phyloP scores from a whole-genome alignment of 176 grass and related monocot genomes.

The Carex cristatella region DNA sequence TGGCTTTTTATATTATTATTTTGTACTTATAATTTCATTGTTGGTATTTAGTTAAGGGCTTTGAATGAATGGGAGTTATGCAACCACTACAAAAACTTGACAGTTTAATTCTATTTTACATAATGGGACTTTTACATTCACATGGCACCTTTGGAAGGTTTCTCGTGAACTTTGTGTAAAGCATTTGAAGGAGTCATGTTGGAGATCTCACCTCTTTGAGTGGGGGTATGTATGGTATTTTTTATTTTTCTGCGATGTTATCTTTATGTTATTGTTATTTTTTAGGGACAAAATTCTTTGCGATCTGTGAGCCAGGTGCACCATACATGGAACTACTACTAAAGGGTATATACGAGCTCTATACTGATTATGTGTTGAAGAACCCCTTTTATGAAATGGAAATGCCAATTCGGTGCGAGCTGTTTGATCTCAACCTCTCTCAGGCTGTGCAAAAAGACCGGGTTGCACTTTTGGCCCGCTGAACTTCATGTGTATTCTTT shows the following conservation, averaged over 20 bases:
- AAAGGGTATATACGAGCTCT: slow-evolving; percentile 74
- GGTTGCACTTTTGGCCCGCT: slow-evolving; percentile 60
- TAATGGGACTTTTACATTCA: neutral
- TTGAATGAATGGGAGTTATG: neutral
- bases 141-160: neutral
- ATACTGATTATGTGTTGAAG: slow-evolving; percentile 93
- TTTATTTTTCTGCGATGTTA: slow-evolving; percentile 11
- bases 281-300: slow-evolving; percentile 91
- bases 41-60: neutral
- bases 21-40: neutral
- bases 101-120: neutral
- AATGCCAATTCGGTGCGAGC: slow-evolving; percentile 94
- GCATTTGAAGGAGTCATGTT: neutral
- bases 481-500: slow-evolving; percentile 21
- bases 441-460: slow-evolving; percentile 91
- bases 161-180: neutral
- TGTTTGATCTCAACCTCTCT: slow-evolving; percentile 85
- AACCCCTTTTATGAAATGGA: slow-evolving; percentile 99
- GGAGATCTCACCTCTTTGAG: neutral
- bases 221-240: neutral
- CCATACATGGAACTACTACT: slow-evolving; percentile 71
- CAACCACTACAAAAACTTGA: neutral
- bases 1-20: neutral
- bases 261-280: neutral
- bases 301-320: slow-evolving; percentile 67